Evolutionary conservation across 2,329 filamentous ascomycete genomes (phyloP), one percentile per base, ranked within the genome.

Genomic region (Xylaria sp.): DNA sequence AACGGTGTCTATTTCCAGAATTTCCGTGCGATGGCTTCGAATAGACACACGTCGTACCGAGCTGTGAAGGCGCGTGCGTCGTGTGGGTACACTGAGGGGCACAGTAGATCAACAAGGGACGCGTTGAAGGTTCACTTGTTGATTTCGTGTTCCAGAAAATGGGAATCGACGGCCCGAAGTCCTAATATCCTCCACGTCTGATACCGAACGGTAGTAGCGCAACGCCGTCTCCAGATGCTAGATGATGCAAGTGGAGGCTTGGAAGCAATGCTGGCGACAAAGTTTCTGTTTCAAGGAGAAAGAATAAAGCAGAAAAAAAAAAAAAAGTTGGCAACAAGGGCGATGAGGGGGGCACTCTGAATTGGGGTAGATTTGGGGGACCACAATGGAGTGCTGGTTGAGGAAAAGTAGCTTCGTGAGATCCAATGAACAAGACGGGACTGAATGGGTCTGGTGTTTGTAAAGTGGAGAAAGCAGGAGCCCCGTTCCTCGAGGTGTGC

Each of bases 311-410:
- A 31, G 9, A 31, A 9, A 63, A 31, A 9, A 63, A 60, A 52
- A 53, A 66, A 66, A 62, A 68, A 71, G 69, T 60, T 61, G 46
- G 25, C 51, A 54, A 63, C 63, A 60, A 49, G 49, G 64, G 64
- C 56, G 71, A 74, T 74, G 72, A 72, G 72, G 73, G 72, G 70
- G 46, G 71, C 38, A 67, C 57, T 64, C 49, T 69, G 66, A 71
- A 73, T 75, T 75, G 72, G 73, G 73, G 73, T 72, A 74, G 70
- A 73, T 71, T 75, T 74, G 73, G 73, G 73, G 73, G 73, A 71
- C 71, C 67, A 64, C 64, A 69, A 71, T 73, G 72, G 70, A 55
- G 50, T 72, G 69, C 71, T 72, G 68, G 69, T 70, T 50, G 68
- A 70, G 71, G 68, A 67, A 68, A 72, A 70, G 72, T 71, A 72